Base-by-base conservation (phyloP, 2,329 filamentous ascomycete species). In the Fulvia fulva region DNA sequence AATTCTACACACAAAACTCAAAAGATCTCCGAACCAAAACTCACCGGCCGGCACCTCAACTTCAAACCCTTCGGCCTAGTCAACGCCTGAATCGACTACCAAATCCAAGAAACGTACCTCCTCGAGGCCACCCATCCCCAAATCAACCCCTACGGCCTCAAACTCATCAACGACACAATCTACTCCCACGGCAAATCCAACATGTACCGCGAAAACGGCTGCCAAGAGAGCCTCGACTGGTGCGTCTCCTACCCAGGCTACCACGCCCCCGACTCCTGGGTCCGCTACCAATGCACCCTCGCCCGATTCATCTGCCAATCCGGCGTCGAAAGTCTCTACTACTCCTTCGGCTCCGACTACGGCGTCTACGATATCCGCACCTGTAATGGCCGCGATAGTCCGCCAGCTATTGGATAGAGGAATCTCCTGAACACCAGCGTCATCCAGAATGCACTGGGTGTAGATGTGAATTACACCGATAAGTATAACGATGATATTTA, bases 1-100 rank as follows among this genome's bases (percentile, higher is more conserved):
- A 83, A 64, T 81, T 86, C 64, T 73, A 83, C 58, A 68, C 76
- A n/a, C 79, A 85, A 64, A 86, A 86, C 60, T n/a, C 74, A 77
- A 9, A 71, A 71, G n/a, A 83, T 85, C 56, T 68, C 69, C 49
- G 74, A 75, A n/a, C 44, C 41, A n/a, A 56, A 44, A 22, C 21
- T 25, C 7, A 56, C 54, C 21, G 46, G 54, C 3, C 28, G 54
- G 7, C 51, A 56, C 22, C 46, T 56, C 9, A 56, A 56, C 19
- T 56, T 56, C 54, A 56, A 56, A 19, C 12, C 47, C 4, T 56
- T 56, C 46, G 54, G 54, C n/a, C 46, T 56, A 16, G 54, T 56
- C 3, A 56, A 56, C 26, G 54, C 43, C 19, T 41, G 30, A 19
- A 56, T 56, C 16, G 54, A 56, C n/a, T 34, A 26, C 19, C 23